Conservation (phyloP, 768 basidiomycete genomes). For the Leucosporidium scottii region DNA sequence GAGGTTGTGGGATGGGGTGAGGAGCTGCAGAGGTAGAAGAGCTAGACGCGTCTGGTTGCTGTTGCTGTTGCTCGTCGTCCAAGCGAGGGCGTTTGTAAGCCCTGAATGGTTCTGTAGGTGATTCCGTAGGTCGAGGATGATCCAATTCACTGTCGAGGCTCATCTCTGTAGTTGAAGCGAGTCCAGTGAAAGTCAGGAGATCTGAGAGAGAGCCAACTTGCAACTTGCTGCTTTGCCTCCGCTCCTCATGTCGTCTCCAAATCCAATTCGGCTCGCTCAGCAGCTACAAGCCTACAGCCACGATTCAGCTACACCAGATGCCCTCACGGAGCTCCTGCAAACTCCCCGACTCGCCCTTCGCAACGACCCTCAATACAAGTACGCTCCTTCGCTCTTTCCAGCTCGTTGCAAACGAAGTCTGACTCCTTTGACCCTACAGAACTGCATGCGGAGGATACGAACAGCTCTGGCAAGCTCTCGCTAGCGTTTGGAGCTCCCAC, state of each 20-base stretch:
- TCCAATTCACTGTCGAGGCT: too few species aligned
- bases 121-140: neutral
- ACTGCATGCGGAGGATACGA: neutral
- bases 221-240: neutral
- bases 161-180: too few species aligned
- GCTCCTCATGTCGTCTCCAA: neutral
- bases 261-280: constrained; percentile 1
- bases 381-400: neutral
- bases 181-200: neutral
- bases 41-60: too few species aligned
- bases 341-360: constrained; percentile 7
- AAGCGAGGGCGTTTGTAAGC: constrained; percentile 21
- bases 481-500: neutral
- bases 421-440: neutral
- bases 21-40: too few species aligned
- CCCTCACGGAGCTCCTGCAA: constrained; percentile 13
- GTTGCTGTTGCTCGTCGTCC: neutral
- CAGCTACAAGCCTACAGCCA: neutral
- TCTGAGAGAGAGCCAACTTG: neutral
- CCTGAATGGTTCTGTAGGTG: neutral
- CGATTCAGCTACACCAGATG: neutral
- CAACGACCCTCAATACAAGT: neutral
- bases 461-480: constrained; percentile 7
- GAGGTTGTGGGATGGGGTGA: too few species aligned
- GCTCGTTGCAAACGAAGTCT: neutral